Conservation (phyloP, 495 filamentous ascomycete genomes). For the Saxophila tyrrhenica region DNA sequence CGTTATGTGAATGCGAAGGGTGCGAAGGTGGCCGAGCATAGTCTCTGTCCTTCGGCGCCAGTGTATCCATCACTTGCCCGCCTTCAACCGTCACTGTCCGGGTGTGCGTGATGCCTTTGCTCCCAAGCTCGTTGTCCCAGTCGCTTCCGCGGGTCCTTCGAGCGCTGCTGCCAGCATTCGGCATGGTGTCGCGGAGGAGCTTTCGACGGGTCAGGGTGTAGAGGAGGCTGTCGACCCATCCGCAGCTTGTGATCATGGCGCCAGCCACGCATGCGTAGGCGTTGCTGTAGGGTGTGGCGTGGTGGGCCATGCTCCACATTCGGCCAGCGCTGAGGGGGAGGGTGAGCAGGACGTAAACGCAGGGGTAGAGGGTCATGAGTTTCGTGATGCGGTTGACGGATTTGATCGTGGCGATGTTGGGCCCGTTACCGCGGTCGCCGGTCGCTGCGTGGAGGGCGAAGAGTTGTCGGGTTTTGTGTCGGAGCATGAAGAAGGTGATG, state of each 20-base stretch:
- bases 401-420: constrained; percentile 4
- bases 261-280: constrained; percentile 12
- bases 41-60: not conserved
- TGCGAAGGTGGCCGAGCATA: not conserved
- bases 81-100: constrained; percentile 17
- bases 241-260: constrained; percentile 17
- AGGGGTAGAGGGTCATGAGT: constrained; percentile 19
- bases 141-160: not conserved
- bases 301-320: constrained; percentile 17
- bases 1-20: not conserved
- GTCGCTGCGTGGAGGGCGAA: not conserved
- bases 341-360: constrained; percentile 19
- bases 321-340: constrained; percentile 16
- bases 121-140: constrained; percentile 6
- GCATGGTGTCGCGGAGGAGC: constrained; percentile 20
- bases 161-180: not conserved
- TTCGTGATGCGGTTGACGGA: constrained; percentile 15
- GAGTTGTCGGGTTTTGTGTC: constrained; percentile 12
- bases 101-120: constrained; percentile 19
- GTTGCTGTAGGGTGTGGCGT: constrained; percentile 2
- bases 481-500: constrained; percentile 14
- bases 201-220: constrained; percentile 19
- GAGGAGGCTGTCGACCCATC: constrained; percentile 21
- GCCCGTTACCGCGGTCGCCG: not conserved
- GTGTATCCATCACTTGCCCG: constrained; percentile 7